A percentile compares a stretch with the other conserved stretches of the same genome.
Conservation (phyloP, 768 basidiomycete genomes). For the Leccinum boreale region DNA sequence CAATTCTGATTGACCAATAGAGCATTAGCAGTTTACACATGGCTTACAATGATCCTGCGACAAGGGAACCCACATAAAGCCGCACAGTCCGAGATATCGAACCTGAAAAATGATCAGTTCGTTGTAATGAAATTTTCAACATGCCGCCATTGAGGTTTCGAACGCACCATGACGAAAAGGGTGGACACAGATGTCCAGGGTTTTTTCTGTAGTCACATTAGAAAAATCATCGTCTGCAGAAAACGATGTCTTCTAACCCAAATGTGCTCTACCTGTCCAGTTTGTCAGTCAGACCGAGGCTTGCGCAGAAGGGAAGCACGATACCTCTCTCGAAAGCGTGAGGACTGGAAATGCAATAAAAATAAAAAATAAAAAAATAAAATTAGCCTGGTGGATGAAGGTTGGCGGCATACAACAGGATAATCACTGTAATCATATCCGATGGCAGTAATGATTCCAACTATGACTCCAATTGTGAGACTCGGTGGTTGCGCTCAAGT, state of each 20-base stretch:
- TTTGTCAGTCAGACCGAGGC: not conserved
- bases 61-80: too few species aligned
- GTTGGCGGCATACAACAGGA: too few species aligned
- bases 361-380: too few species aligned
- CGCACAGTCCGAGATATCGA: too few species aligned
- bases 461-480: not conserved
- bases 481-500: not conserved
- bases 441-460: not conserved
- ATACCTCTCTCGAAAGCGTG: not conserved
- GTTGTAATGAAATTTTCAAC: too few species aligned
- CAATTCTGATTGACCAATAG: not conserved
- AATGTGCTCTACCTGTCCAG: not conserved
- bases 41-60: too few species aligned
- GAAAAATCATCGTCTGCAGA: not conserved
- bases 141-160: too few species aligned
- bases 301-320: not conserved
- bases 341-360: not conserved
- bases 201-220: too few species aligned
- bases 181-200: not conserved
- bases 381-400: too few species aligned
- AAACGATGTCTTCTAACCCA: not conserved
- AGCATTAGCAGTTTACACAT: too few species aligned
- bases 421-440: not conserved
- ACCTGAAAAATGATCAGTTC: too few species aligned
- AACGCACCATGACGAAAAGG: not conserved